These are phyloP conservation scores for Rhazya stricta DNA, from an alignment of 257 asterid species.

Conservation along the genomic window DNA sequence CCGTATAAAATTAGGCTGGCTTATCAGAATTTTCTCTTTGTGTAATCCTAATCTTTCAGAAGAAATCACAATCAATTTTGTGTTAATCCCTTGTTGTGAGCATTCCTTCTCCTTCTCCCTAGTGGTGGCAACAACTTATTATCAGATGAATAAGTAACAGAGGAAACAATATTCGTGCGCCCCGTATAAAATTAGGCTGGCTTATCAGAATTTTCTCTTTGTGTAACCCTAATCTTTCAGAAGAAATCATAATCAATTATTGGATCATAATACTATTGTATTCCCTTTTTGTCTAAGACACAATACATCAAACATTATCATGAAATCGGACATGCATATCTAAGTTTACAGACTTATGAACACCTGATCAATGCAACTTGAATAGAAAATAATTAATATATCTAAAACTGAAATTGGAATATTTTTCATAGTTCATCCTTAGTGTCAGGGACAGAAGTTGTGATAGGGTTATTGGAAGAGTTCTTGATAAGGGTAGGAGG, in stretches of 20 bases:
- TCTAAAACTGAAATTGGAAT: neutral
- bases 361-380: neutral
- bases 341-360: neutral
- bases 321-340: neutral
- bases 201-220: no score
- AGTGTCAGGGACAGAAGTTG: conserved; percentile 15
- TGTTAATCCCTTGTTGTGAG: no score
- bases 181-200: no score
- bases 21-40: neutral
- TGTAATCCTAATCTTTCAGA: neutral
- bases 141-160: no score
- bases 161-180: no score
- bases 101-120: no score
- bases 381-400: conserved; percentile 8
- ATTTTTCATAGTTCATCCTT: conserved; percentile 67
- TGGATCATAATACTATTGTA: no score
- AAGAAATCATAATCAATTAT: no score
- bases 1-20: neutral
- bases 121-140: no score
- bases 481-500: conserved; percentile 73
- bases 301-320: neutral
- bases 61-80: neutral
- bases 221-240: no score
- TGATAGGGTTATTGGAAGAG: conserved; percentile 42
- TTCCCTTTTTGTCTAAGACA: no score